phyloP scores from a whole-genome alignment of 2,329 filamentous ascomycete genomes.

The Colletotrichum ledebouriae region DNA sequence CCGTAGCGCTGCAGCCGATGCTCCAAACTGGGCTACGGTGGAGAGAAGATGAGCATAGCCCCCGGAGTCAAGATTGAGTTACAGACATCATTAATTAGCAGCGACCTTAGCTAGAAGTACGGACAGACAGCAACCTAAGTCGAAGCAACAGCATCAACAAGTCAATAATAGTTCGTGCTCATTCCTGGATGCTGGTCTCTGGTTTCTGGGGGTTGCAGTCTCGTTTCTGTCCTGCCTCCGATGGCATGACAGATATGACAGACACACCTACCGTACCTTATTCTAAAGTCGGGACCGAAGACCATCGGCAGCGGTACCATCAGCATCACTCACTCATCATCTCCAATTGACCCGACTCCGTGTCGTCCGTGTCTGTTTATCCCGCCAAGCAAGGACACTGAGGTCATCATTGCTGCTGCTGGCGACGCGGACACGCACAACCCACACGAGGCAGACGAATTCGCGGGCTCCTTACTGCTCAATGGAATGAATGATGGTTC shows the following conservation, averaged over 20 bases:
- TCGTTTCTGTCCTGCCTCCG: too few relatives aligned
- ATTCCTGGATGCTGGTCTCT: too few relatives aligned
- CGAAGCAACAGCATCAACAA: constrained; percentile 8
- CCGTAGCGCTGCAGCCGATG: constrained; percentile 24
- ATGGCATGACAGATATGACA: too few relatives aligned
- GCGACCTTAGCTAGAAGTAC: not conserved
- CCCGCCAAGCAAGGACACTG: too few relatives aligned
- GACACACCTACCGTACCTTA: too few relatives aligned
- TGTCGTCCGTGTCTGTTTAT: too few relatives aligned
- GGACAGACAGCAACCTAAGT: not conserved
- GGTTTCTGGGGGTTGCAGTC: too few relatives aligned
- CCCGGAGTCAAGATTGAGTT: constrained; percentile 23
- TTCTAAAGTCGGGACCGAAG: too few relatives aligned
- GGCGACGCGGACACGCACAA: constrained; percentile 12
- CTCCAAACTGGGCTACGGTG: constrained; percentile 28
- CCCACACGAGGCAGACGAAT: constrained; percentile 35
- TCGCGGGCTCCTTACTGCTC: constrained; percentile 28
- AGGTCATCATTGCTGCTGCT: not conserved
- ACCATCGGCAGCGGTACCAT: too few relatives aligned
- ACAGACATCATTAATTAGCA: constrained; percentile 23
- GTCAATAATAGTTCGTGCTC: too few relatives aligned
- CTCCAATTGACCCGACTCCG: too few relatives aligned
- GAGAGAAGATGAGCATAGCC: constrained; percentile 32
- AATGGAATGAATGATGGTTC: not conserved
- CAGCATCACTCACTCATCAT: too few relatives aligned